phyloP scores from a whole-genome alignment of 2,329 filamentous ascomycete genomes.

The Diaporthe citri region DNA sequence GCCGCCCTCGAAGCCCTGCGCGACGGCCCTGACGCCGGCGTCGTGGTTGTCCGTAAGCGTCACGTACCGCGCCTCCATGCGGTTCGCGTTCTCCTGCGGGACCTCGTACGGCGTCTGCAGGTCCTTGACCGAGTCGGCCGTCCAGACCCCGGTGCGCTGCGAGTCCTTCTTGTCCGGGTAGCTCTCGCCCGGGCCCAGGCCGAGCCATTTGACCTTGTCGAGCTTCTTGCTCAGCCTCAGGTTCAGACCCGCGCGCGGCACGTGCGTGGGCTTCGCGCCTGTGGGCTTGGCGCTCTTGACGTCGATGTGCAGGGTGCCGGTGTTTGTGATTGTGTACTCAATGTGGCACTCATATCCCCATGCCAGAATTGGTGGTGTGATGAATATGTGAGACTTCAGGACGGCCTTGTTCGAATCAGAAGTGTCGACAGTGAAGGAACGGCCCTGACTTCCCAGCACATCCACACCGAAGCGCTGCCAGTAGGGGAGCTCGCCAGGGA shows the following conservation, averaged over 20 bases:
- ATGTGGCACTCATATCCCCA: slow-evolving; percentile 67
- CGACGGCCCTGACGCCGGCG: slow-evolving; percentile 48
- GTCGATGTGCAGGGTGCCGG: slow-evolving; percentile 60
- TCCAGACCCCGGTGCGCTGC: slow-evolving; percentile 66
- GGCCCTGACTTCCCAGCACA: slow-evolving; percentile 59
- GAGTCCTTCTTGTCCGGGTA: slow-evolving; percentile 73
- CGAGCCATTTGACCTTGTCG: slow-evolving; percentile 68
- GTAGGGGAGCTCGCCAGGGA: slow-evolving; percentile 64
- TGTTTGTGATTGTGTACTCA: slow-evolving; percentile 63
- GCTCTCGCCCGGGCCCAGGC: slow-evolving; percentile 72
- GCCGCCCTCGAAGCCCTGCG: slow-evolving; percentile 45
- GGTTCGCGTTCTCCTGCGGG: slow-evolving; percentile 77
- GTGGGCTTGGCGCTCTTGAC: slow-evolving; percentile 58
- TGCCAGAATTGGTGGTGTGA: slow-evolving; percentile 70
- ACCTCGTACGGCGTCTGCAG: slow-evolving; percentile 73
- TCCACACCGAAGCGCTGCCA: slow-evolving; percentile 68
- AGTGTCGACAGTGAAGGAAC: slow-evolving; percentile 52
- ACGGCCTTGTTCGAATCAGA: slow-evolving; percentile 49
- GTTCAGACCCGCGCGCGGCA: slow-evolving; percentile 74
- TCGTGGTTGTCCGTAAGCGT: slow-evolving; percentile 45
- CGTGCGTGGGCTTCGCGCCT: slow-evolving; percentile 63
- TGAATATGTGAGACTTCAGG: slow-evolving; percentile 59
- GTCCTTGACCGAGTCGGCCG: slow-evolving; percentile 55
- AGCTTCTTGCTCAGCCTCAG: slow-evolving; percentile 62
- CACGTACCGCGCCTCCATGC: slow-evolving; percentile 71